Base-by-base conservation (phyloP, 192 early-diverging fungal species). In the Backusella macrospora region DNA sequence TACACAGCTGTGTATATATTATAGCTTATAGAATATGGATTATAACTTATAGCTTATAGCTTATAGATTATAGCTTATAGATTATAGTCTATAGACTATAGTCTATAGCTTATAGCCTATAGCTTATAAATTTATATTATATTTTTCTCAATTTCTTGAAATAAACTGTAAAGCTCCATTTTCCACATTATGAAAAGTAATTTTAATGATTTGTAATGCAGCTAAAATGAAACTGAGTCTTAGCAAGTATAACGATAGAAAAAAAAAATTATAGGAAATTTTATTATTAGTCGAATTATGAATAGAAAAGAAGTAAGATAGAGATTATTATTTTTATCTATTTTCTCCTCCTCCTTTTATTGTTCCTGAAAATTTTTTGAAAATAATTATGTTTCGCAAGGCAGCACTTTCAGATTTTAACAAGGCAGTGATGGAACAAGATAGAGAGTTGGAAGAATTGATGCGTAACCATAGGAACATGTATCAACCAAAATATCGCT, bases 271-370 rank as follows among this genome's bases (percentile, higher is more conserved):
- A 34, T 34, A 55, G 52, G 52, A 55, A 55, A 55, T 55, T 55
- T 55, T 55, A 55, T 55, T n/a, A 26, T 55, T 55, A 55, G 52
- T 55, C 52, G 23, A 55, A 55, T 55, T 55, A 55, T 55, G 52
- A 55, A 55, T 55, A 12, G 23, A 23, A 10, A 55, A 55, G 23
- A 21, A 26, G 13, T 3, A 2, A 21, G 4, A 52, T 1, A n/a
- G 18, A 49, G 7, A 21, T 55, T 55, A 23, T 10, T 55, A 23
- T 55, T 9, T 55, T 55, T 55, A 23, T 16, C 23, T 55, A 10
- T 49, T 18, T 12, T 21, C 21, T 55, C 52, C 16, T 55, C 23
- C 18, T 55, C 52, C 26, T 23, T 23, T 59, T 59, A 12, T 13
- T 26, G 52, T 59, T 59, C 52, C 52, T 59, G 52, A 59, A 14